These are phyloP conservation scores for Gryganskiella cystojenkinii DNA, from an alignment of 192 early-diverging fungal genomes.

Conservation along the genomic window DNA sequence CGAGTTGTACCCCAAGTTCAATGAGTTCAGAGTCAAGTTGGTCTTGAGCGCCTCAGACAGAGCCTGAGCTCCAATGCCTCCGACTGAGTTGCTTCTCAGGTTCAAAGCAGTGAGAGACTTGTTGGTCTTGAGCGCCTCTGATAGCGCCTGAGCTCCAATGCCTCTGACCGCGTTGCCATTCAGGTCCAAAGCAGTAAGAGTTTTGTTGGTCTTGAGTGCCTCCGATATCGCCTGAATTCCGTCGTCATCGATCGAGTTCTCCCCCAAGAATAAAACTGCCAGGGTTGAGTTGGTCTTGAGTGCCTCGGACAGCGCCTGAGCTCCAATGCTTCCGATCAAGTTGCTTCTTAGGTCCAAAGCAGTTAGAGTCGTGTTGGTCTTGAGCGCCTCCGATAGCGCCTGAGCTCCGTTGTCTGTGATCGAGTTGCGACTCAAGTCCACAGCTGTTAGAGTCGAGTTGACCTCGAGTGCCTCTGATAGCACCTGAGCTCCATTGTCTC, in stretches of 20 bases:
- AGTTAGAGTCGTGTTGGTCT: not conserved
- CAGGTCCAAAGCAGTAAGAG: no score
- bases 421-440: not conserved
- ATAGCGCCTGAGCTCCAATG: no score
- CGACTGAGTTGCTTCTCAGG: no score
- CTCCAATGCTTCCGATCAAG: not conserved
- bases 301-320: not conserved
- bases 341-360: not conserved
- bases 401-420: not conserved
- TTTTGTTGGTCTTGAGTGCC: not conserved
- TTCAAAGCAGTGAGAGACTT: no score
- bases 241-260: not conserved
- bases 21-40: no score
- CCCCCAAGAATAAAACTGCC: not conserved
- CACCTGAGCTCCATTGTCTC: constrained; percentile 5
- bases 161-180: no score
- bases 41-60: no score
- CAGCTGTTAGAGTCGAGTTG: constrained; percentile 4
- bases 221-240: not conserved
- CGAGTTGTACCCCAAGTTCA: no score
- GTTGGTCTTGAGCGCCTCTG: no score
- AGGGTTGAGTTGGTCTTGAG: not conserved
- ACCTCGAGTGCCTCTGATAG: not conserved
- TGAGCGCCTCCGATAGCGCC: not conserved
- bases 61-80: no score